phyloP scores from a whole-genome alignment of 306 rosid species.

The Vigna reflexopilosa region DNA sequence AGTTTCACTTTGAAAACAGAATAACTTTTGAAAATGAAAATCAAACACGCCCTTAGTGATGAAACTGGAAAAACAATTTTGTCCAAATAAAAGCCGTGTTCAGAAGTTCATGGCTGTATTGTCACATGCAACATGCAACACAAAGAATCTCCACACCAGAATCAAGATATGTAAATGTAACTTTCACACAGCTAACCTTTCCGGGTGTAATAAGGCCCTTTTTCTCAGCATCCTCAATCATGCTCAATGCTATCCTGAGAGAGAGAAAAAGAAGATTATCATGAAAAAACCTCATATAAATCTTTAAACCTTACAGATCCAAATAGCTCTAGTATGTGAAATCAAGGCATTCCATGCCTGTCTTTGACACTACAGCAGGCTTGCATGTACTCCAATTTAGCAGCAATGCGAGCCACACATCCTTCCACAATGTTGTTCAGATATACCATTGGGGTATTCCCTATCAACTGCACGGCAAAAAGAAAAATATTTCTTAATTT shows the following conservation, averaged over 20 bases:
- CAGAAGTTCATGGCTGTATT: neutral
- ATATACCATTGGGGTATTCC: slow-evolving; percentile 75
- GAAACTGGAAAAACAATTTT: slow-evolving; percentile 1
- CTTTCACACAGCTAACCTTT: slow-evolving; percentile 57
- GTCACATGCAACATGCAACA: neutral
- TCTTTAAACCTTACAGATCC: slow-evolving; percentile 24
- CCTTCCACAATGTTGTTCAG: slow-evolving; percentile 78
- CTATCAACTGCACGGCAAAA: slow-evolving; percentile 60
- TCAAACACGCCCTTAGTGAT: neutral
- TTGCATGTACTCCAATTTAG: slow-evolving; percentile 79
- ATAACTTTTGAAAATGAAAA: neutral
- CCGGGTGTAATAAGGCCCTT: slow-evolving; percentile 84
- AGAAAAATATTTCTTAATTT: neutral
- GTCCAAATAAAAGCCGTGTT: neutral
- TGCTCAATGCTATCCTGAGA: slow-evolving; percentile 71
- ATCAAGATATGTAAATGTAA: neutral
- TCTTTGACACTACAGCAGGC: slow-evolving; percentile 83
- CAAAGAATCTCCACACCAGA: neutral
- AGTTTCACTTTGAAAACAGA: neutral
- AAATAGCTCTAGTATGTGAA: slow-evolving; percentile 17
- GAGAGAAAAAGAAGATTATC: slow-evolving; percentile 26
- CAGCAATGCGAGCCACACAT: slow-evolving; percentile 76
- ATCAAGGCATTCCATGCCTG: slow-evolving; percentile 46
- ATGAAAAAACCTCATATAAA: slow-evolving; percentile 9
- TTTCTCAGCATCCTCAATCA: slow-evolving; percentile 89